Conservation (phyloP, 2,329 filamentous ascomycete genomes). For the Neonectria sp. region DNA sequence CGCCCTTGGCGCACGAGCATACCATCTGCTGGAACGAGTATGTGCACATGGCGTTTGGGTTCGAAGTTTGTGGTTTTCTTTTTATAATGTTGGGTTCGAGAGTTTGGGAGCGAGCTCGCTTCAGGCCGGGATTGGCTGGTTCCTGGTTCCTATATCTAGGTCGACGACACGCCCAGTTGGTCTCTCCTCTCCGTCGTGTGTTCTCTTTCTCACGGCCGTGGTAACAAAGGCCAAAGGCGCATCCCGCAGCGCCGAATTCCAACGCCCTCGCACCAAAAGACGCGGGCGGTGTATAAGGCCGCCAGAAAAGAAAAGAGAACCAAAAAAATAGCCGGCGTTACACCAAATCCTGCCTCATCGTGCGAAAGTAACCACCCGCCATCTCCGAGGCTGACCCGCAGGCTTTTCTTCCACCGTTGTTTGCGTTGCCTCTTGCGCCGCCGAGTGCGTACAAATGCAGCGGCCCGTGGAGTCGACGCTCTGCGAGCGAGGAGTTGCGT, state of each 20-base stretch:
- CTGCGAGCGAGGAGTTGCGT: not conserved
- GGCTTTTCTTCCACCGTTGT: not conserved
- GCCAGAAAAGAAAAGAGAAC: not conserved
- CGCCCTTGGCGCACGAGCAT: slow-evolving; percentile 48
- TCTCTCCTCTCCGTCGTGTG: not conserved
- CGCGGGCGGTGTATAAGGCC: slow-evolving; percentile 19
- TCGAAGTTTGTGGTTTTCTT: not conserved
- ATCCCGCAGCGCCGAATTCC: not conserved
- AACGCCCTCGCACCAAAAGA: slow-evolving; percentile 3
- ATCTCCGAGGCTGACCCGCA: slow-evolving; percentile 25
- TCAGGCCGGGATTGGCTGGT: no score
- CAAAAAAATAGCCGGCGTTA: slow-evolving; percentile 16
- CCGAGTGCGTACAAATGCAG: not conserved
- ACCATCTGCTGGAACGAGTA: slow-evolving; percentile 47
- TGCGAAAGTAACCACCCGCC: not conserved
- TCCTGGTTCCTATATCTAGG: no score
- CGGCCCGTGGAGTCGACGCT: not conserved
- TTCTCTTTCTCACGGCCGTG: not conserved
- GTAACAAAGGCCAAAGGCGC: not conserved
- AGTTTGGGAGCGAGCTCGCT: no score
- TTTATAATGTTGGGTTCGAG: not conserved
- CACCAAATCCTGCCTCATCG: slow-evolving; percentile 12
- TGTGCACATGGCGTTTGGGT: slow-evolving; percentile 41
- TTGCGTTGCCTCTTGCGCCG: slow-evolving; percentile 19
- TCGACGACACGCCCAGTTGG: not conserved